These are phyloP conservation scores for Fusarium multiceps DNA, from an alignment of 2,329 filamentous ascomycete species.

Conservation along the genomic window DNA sequence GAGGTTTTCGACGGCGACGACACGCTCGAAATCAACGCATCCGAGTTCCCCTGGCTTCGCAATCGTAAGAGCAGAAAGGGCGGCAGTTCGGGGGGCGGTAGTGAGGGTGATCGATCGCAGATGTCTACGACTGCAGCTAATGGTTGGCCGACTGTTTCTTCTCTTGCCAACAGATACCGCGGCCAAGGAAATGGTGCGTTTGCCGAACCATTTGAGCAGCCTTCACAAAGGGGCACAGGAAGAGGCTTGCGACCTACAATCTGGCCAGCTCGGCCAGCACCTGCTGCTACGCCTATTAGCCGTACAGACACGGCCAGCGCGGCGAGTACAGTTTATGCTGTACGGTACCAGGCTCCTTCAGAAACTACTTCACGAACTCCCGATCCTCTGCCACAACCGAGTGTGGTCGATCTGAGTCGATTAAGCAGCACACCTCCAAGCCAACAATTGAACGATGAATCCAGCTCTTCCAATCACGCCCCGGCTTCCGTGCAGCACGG, in stretches of 20 bases:
- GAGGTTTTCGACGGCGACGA: conserved; percentile 96
- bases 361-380: conserved; percentile 62
- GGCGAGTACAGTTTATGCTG: conserved; percentile 72
- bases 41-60: conserved; percentile 62
- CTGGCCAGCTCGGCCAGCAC: conserved; percentile 67
- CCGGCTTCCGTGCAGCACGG: conserved; percentile 39
- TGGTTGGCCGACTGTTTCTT: conserved; percentile 47
- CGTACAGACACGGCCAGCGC: conserved; percentile 72
- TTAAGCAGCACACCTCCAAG: conserved; percentile 50
- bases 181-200: conserved; percentile 32
- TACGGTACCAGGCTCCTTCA: conserved; percentile 69
- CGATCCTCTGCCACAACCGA: conserved; percentile 50
- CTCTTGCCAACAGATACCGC: conserved; percentile 44
- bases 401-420: conserved; percentile 49
- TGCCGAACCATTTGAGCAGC: conserved; percentile 41
- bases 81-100: conserved; percentile 15
- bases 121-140: conserved; percentile 33
- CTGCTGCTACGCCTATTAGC: conserved; percentile 67
- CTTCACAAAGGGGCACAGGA: conserved; percentile 46
- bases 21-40: conserved; percentile 76
- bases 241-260: conserved; percentile 61
- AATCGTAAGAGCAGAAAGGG: conserved; percentile 53
- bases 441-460: conserved; percentile 45
- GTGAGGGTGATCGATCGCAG: conserved; percentile 31
- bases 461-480: conserved; percentile 36